Conservation (phyloP, 768 basidiomycete genomes). For the Lentinula aciculospora region DNA sequence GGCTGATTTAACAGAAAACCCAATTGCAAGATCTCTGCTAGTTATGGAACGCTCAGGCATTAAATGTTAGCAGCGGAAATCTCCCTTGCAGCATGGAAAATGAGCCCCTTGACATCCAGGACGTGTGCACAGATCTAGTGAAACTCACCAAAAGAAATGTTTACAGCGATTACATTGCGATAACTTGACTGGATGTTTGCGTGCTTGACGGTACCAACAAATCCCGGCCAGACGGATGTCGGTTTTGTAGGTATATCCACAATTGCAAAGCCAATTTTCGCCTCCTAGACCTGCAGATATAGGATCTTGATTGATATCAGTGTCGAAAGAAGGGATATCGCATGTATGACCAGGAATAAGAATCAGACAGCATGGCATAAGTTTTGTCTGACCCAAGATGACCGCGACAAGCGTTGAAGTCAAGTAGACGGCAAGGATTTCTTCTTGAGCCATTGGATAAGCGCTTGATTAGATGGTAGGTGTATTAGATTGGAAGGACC, state of each 20-base stretch:
- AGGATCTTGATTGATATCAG: constrained; percentile 9
- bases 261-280: constrained; percentile 13
- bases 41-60: too few relatives aligned
- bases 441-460: constrained; percentile 17
- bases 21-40: too few relatives aligned
- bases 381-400: too few relatives aligned
- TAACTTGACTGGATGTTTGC: background rate
- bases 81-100: too few relatives aligned
- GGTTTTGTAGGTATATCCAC: constrained; percentile 9
- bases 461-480: constrained; percentile 9
- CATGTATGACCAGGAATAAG: too few relatives aligned
- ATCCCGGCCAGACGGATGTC: constrained; percentile 13
- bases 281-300: constrained; percentile 15
- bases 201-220: constrained; percentile 13
- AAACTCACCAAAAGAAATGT: background rate
- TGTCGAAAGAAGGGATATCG: too few relatives aligned
- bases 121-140: too few relatives aligned
- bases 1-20: too few relatives aligned
- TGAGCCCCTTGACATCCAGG: too few relatives aligned
- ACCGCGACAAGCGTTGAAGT: background rate
- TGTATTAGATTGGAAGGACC: background rate
- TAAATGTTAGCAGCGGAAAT: too few relatives aligned
- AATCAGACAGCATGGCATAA: too few relatives aligned
- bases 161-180: background rate
- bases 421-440: constrained; percentile 8